These are phyloP conservation scores for Trichoderma gracile DNA, from an alignment of 2,329 filamentous ascomycete genomes.

Conservation along the genomic window DNA sequence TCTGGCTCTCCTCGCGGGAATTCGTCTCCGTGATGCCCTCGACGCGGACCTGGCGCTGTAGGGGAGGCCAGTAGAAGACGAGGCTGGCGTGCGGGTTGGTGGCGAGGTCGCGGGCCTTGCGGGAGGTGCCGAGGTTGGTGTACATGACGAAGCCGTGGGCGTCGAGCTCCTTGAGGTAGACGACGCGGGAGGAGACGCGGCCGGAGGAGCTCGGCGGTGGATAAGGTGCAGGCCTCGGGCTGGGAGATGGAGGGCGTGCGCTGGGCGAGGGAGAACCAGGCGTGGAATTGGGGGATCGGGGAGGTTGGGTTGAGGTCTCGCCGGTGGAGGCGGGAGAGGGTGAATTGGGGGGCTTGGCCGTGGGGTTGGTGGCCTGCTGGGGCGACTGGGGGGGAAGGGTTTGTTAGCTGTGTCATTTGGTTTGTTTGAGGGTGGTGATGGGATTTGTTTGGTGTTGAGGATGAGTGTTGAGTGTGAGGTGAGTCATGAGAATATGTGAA, in stretches of 20 bases:
- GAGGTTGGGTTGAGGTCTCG: slow-evolving; percentile 59
- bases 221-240: slow-evolving; percentile 85
- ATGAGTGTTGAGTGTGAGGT: not conserved
- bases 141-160: slow-evolving; percentile 83
- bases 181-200: slow-evolving; percentile 78
- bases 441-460: not conserved
- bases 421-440: not conserved
- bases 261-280: slow-evolving; percentile 80
- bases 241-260: slow-evolving; percentile 59
- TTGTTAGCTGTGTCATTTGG: not conserved
- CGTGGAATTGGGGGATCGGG: slow-evolving; percentile 82
- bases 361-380: slow-evolving; percentile 60
- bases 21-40: slow-evolving; percentile 75
- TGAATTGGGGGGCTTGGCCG: slow-evolving; percentile 75
- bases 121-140: slow-evolving; percentile 82
- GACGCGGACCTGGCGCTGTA: slow-evolving; percentile 88
- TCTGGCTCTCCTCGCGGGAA: slow-evolving; percentile 67
- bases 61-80: slow-evolving; percentile 84
- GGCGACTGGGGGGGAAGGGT: slow-evolving; percentile 50
- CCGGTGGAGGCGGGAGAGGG: slow-evolving; percentile 59
- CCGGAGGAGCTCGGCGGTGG: slow-evolving; percentile 83
- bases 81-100: slow-evolving; percentile 77
- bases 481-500: not conserved
- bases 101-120: slow-evolving; percentile 66
- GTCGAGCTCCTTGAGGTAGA: slow-evolving; percentile 96